phyloP scores from a whole-genome alignment of 148 eudicot genomes.

The Camellia lanceoleosa region DNA sequence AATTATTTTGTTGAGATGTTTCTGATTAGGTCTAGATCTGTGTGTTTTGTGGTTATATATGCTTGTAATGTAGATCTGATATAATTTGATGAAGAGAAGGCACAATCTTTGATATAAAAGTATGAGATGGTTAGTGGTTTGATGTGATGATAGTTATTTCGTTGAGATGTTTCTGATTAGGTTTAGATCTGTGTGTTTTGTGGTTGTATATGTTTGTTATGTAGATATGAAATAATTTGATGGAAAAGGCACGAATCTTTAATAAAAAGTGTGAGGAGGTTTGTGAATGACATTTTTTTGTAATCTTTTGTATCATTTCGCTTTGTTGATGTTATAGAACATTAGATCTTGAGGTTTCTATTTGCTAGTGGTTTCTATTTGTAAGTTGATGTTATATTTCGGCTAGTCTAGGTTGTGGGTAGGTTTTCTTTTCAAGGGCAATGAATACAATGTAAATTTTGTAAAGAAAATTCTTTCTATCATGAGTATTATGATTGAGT shows the following conservation, averaged over 20 bases:
- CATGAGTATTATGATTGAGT: no score
- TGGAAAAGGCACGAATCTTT: neutral
- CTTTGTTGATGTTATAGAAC: neutral
- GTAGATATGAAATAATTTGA: neutral
- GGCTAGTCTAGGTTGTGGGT: neutral
- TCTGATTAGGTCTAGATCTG: constrained; percentile 8
- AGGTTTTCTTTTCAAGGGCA: neutral
- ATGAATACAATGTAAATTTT: neutral
- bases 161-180: constrained; percentile 2
- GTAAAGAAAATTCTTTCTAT: no score
- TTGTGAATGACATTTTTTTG: neutral
- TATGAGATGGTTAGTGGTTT: neutral
- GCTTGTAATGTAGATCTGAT: neutral
- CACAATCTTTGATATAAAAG: neutral
- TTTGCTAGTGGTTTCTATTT: neutral
- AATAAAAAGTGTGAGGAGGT: neutral
- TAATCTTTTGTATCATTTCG: neutral
- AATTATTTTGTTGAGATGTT: neutral
- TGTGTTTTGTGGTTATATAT: neutral
- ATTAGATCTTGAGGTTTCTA: neutral
- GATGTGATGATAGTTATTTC: neutral
- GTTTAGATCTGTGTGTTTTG: constrained; percentile 5
- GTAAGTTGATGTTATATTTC: neutral
- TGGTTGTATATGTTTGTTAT: neutral
- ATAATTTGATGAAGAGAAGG: neutral